phyloP scores from a whole-genome alignment of 2,329 filamentous ascomycete species.

The Podosphaera fusca region DNA sequence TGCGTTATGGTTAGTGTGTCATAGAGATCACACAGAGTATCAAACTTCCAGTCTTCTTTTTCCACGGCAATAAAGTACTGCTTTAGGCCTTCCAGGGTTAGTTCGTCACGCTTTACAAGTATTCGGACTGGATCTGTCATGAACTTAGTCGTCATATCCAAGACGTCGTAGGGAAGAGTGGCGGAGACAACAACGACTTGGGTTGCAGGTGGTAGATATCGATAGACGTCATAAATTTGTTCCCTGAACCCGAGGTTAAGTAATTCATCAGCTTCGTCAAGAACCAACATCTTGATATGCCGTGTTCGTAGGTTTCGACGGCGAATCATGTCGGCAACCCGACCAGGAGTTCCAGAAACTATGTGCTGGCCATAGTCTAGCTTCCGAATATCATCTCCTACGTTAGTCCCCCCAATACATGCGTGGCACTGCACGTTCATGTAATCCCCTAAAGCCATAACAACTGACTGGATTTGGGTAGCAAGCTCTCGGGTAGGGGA shows the following conservation, averaged over 20 bases:
- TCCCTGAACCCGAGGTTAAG: slow-evolving; percentile 91
- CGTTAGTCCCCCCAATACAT: slow-evolving; percentile 93
- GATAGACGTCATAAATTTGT: slow-evolving; percentile 98
- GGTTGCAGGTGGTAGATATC: slow-evolving; percentile 83
- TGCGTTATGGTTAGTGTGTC: slow-evolving; percentile 97
- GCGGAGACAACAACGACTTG: slow-evolving; percentile 97
- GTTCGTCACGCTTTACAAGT: slow-evolving; percentile 92
- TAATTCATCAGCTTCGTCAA: slow-evolving; percentile 55
- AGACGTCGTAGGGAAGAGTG: slow-evolving; percentile 88
- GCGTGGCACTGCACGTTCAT: slow-evolving; percentile 99
- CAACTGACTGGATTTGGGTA: slow-evolving; percentile 93
- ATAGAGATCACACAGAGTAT: slow-evolving; percentile 95
- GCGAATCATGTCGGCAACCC: slow-evolving; percentile 71
- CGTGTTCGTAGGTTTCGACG: slow-evolving; percentile 49
- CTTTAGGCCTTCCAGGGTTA: slow-evolving; percentile 92
- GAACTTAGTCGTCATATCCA: slow-evolving; percentile 99
- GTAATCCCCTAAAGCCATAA: slow-evolving; percentile 99
- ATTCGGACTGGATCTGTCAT: slow-evolving; percentile 97
- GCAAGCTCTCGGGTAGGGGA: slow-evolving; percentile 92
- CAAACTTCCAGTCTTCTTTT: slow-evolving; percentile 99
- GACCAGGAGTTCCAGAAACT: slow-evolving; percentile 89
- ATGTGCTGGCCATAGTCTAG: slow-evolving; percentile 96
- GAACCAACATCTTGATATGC: slow-evolving; percentile 57
- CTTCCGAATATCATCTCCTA: slow-evolving; percentile 92
- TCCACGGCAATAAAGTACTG: slow-evolving; percentile 99